phyloP scores from a whole-genome alignment of 441 rosid species.

The Viola pubescens region DNA sequence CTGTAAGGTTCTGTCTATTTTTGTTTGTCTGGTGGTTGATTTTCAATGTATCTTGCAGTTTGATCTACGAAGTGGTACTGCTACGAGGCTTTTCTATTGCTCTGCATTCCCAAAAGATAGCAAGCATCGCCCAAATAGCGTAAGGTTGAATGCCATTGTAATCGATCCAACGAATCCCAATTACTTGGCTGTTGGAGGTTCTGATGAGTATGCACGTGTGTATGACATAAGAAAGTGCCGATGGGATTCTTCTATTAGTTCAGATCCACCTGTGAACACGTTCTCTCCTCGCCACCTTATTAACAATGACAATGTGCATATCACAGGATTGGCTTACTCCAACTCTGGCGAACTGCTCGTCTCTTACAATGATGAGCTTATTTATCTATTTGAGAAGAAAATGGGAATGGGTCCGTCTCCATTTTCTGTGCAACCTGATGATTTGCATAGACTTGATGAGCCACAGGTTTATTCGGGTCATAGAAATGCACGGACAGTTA shows the following conservation, averaged over 20 bases:
- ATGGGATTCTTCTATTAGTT: conserved; percentile 31
- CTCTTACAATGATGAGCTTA: conserved; percentile 62
- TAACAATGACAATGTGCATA: conserved; percentile 32
- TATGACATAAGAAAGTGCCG: conserved; percentile 49
- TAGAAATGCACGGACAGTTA: conserved; percentile 53
- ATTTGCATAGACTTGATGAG: conserved; percentile 28
- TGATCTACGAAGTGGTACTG: conserved; percentile 47
- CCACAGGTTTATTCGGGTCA: conserved; percentile 58
- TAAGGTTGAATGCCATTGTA: conserved; percentile 43
- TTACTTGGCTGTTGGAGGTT: conserved; percentile 55
- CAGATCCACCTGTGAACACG: conserved; percentile 38
- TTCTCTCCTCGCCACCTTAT: conserved; percentile 49
- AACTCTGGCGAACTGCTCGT: conserved; percentile 49
- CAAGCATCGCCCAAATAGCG: conserved; percentile 30
- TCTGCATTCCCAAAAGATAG: conserved; percentile 31
- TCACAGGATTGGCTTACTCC: conserved; percentile 70
- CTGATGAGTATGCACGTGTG: conserved; percentile 51
- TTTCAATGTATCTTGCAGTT: conserved; percentile 34
- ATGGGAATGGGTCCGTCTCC: conserved; percentile 53
- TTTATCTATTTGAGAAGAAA: conserved; percentile 47
- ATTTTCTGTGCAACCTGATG: conserved; percentile 26
- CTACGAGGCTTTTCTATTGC: conserved; percentile 43
- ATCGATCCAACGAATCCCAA: conserved; percentile 55
- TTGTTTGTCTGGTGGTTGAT: conserved; percentile 9
- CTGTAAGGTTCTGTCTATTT: background rate